A percentile compares a stretch with the other conserved stretches of the same genome.
These are phyloP conservation scores for Senna tora DNA, from an alignment of 306 rosid genomes.

Conservation along the genomic window DNA sequence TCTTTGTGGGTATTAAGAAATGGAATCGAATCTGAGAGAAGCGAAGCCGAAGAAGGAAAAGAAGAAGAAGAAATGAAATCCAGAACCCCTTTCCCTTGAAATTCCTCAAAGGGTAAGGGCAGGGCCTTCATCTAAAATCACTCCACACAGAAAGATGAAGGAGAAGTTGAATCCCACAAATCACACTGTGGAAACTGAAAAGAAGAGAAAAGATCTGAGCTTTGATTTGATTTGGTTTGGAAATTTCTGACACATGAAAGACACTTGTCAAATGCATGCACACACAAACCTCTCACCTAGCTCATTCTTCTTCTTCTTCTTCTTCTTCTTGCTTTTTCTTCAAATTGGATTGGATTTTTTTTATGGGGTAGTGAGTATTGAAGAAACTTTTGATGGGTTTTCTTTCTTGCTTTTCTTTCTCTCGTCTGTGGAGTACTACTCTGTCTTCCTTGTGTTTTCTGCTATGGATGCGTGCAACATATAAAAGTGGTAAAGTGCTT, in stretches of 20 bases:
- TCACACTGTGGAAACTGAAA: no score
- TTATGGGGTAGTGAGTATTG: conserved; percentile 17
- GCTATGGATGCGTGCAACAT: conserved; percentile 81
- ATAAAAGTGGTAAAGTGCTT: conserved; percentile 73
- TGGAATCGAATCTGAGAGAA: conserved; percentile 73
- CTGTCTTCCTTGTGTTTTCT: conserved; percentile 62
- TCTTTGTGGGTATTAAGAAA: conserved; percentile 47
- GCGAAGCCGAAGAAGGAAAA: conserved; percentile 62
- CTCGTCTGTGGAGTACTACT: conserved; percentile 44
- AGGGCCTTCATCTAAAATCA: conserved; percentile 93
- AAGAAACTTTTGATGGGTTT: conserved; percentile 33
- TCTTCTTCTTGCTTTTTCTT: conserved; percentile 7
- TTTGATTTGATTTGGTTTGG: conserved; percentile 7
- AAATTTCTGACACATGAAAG: conserved; percentile 8
- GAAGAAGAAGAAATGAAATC: conserved; percentile 55
- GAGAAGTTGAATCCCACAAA: no score
- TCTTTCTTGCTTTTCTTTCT: conserved; percentile 20
- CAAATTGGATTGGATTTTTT: not conserved
- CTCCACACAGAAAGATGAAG: not conserved
- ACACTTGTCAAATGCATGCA: conserved; percentile 36
- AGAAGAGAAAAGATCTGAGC: conserved; percentile 2
- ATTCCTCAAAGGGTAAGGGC: conserved; percentile 91
- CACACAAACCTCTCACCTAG: not conserved
- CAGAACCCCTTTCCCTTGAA: conserved; percentile 85
- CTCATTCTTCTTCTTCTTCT: not conserved